Evolutionary conservation across 2,329 filamentous ascomycete species (phyloP).

Genomic region (Fusarium longipes): DNA sequence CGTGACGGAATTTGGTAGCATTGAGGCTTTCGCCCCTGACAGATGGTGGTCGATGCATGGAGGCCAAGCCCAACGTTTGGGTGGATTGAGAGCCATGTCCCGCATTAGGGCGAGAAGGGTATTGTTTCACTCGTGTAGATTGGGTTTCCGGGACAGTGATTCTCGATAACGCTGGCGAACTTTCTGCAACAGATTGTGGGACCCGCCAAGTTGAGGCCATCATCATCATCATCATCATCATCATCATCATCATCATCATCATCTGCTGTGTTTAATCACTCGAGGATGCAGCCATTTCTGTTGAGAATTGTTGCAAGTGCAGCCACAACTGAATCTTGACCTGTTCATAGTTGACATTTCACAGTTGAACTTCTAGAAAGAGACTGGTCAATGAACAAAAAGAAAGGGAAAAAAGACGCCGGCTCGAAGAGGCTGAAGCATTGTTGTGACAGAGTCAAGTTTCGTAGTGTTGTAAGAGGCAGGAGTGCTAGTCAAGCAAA

Average conservation of each 20-base stretch:
- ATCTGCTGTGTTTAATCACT: background rate
- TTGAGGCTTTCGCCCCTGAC: slow-evolving; percentile 30
- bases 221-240: no score
- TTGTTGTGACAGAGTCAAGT: slow-evolving; percentile 59
- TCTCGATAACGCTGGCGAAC: background rate
- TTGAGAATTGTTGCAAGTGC: background rate
- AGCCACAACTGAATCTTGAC: slow-evolving; percentile 19
- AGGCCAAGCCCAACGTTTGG: slow-evolving; percentile 30
- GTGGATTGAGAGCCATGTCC: slow-evolving; percentile 26
- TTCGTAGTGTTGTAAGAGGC: slow-evolving; percentile 52
- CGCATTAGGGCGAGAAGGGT: slow-evolving; percentile 36
- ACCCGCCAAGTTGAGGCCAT: background rate
- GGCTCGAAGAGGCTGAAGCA: slow-evolving; percentile 55
- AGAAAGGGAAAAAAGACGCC: background rate
- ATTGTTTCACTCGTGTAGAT: slow-evolving; percentile 33
- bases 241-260: no score
- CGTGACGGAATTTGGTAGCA: slow-evolving; percentile 39
- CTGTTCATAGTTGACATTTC: slow-evolving; percentile 1
- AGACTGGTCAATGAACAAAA: no score
- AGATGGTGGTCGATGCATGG: slow-evolving; percentile 22
- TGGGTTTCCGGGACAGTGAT: slow-evolving; percentile 18
- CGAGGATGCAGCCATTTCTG: background rate
- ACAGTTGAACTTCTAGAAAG: slow-evolving; percentile 10
- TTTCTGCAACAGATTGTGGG: slow-evolving; percentile 8
- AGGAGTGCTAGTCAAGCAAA: slow-evolving; percentile 37